These are phyloP conservation scores for Primulina huaijiensis DNA, from an alignment of 257 asterid species.

Conservation along the genomic window DNA sequence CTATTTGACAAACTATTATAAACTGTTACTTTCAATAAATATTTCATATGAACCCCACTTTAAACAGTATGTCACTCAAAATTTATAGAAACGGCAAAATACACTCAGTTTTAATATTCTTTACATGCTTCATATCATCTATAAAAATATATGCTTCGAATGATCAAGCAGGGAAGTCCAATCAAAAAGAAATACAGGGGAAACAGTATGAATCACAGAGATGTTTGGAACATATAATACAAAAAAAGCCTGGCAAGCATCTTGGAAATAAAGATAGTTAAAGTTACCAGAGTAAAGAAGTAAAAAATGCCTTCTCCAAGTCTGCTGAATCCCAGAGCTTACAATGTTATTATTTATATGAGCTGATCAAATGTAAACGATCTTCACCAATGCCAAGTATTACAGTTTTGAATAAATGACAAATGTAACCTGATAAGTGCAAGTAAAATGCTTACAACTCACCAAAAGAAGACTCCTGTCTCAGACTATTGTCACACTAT, in stretches of 20 bases:
- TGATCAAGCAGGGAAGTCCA: not conserved
- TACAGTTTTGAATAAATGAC: not conserved
- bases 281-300: not conserved
- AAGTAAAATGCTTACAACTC: conserved; percentile 25
- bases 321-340: not conserved
- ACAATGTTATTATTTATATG: not conserved
- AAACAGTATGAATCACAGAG: not conserved
- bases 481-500: conserved; percentile 58
- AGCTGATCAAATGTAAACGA: conserved; percentile 3
- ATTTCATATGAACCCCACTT: too few relatives aligned
- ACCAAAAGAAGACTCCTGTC: conserved; percentile 29
- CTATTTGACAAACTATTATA: not conserved
- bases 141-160: too few relatives aligned
- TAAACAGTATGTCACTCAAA: not conserved
- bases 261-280: not conserved
- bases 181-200: not conserved
- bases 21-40: not conserved
- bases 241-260: not conserved
- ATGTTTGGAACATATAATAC: not conserved
- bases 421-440: conserved; percentile 1
- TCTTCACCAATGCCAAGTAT: not conserved
- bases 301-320: not conserved
- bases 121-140: not conserved
- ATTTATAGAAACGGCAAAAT: not conserved
- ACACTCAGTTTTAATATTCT: not conserved